A percentile compares a stretch with the other conserved stretches of the same genome.
Evolutionary conservation across 2,329 filamentous ascomycete species (phyloP).

Genomic region (Sporothrix curviconia): DNA sequence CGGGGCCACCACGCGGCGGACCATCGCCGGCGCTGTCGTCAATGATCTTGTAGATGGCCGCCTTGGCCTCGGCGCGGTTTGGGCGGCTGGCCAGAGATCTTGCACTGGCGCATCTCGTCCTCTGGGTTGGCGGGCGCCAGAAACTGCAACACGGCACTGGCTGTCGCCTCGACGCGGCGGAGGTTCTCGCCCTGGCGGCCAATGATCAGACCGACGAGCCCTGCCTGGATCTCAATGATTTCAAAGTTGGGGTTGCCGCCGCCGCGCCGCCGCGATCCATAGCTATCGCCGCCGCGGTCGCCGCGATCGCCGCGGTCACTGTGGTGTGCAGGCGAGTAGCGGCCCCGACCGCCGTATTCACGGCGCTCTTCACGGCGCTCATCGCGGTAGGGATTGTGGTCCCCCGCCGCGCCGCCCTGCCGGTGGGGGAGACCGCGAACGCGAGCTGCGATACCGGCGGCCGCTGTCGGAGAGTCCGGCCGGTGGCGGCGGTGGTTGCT

Average conservation of each 20-base stretch:
- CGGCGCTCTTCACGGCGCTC: background rate
- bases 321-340: conserved; percentile 51
- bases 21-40: conserved; percentile 65
- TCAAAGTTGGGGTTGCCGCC: conserved; percentile 64
- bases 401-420: conserved; percentile 55
- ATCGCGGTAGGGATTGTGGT: conserved; percentile 33
- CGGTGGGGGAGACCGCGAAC: conserved; percentile 63
- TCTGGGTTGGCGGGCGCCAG: conserved; percentile 66
- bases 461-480: conserved; percentile 33
- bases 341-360: conserved; percentile 32
- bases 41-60: conserved; percentile 80
- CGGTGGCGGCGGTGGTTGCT: background rate
- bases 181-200: conserved; percentile 86
- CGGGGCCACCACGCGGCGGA: conserved; percentile 25
- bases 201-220: conserved; percentile 83
- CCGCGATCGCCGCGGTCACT: conserved; percentile 44
- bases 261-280: conserved; percentile 34
- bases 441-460: conserved; percentile 56
- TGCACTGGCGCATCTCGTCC: conserved; percentile 72
- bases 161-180: conserved; percentile 76
- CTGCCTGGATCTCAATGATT: conserved; percentile 79
- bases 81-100: conserved; percentile 70
- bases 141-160: conserved; percentile 79
- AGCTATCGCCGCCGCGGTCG: conserved; percentile 29
- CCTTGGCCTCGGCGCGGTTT: conserved; percentile 69